Evolutionary conservation across 768 basidiomycete genomes (phyloP), one percentile per base, ranked within the genome.

Genomic region (Boletus rubroflammeus): DNA sequence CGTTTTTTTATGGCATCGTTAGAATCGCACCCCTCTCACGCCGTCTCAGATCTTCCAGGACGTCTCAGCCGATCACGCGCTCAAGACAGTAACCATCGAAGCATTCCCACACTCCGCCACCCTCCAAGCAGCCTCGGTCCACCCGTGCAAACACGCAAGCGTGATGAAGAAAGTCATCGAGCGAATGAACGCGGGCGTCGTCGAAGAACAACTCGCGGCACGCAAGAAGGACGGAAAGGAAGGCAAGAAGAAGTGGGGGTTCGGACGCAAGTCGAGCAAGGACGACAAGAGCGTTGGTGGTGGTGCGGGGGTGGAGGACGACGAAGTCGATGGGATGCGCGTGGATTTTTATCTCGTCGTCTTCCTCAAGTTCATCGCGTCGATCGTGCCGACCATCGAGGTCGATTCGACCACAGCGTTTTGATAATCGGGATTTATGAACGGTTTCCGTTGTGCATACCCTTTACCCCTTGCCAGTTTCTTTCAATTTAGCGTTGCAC

Each of bases 131-230:
- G 97, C 95, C 0, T 93, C 90, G 0, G 96, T 99, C 11, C 96
- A 99, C 70, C 96, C 96, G 2, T 99, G 96, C 82, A 98, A 97
- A 68, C 96, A 99, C 71, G 90, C 94, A 1, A 92, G 87, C 70
- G 97, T 99, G 54, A 99, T 99, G 97, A 98, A 97, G 82, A 98
- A 98, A 71, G 93, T 98, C 57, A 98, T 98, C 67, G 96, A 98
- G 71, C 83, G 96, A 53, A 98, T 98, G 94, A 97, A 98, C 73
- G 83, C 82, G 60, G 85, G 85, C 57, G 88, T 93, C 26, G 80
- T 88, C 51, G 90, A 86, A 56, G 86, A 90, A 67, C 90, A 93
- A 69, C 80, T 90, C 19, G 84, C 85, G 15, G 79, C 82, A 56
- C 81, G 81, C 58, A 84, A 83, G 63, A 65, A 71, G 28, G 72